Conservation (phyloP, 352 stramenopile genomes). For the Phytophthora sp. region DNA sequence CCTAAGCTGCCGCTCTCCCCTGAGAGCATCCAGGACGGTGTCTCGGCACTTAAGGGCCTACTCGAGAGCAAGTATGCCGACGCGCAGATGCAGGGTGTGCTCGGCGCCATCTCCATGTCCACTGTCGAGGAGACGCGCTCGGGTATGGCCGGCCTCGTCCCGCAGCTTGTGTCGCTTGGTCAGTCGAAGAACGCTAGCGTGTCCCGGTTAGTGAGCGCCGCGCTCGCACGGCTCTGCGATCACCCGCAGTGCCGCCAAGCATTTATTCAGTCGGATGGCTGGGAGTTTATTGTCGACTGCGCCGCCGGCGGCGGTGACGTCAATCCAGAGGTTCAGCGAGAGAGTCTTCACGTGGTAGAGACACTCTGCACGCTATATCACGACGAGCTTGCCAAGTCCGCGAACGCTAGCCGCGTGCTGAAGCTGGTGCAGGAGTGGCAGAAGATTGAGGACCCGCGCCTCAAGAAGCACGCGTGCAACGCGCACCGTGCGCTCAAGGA, state of each 20-base stretch:
- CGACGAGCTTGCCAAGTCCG: conserved; percentile 76
- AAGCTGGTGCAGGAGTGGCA: conserved; percentile 78
- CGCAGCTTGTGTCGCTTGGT: conserved; percentile 67
- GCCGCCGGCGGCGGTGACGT: conserved; percentile 67
- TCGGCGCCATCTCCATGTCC: conserved; percentile 83
- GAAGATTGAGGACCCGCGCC: conserved; percentile 80
- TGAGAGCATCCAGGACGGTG: conserved; percentile 58
- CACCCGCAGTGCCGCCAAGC: conserved; percentile 84
- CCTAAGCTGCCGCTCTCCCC: conserved; percentile 54
- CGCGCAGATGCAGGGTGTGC: conserved; percentile 81
- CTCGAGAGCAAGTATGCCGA: conserved; percentile 82
- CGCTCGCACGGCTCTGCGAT: conserved; percentile 81
- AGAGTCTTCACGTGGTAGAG: conserved; percentile 89
- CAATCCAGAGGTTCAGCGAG: conserved; percentile 77
- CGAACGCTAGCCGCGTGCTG: conserved; percentile 63
- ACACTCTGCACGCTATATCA: conserved; percentile 84
- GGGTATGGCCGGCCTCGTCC: conserved; percentile 71
- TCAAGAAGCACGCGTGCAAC: conserved; percentile 89
- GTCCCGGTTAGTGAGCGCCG: conserved; percentile 68
- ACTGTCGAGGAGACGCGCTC: conserved; percentile 59
- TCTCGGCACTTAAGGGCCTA: conserved; percentile 70
- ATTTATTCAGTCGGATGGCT: conserved; percentile 82
- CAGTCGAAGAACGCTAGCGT: conserved; percentile 72
- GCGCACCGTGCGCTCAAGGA: conserved; percentile 79
- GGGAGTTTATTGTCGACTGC: conserved; percentile 85